Evolutionary conservation across 139 green algal genomes (phyloP), one percentile per base, ranked within the genome.

Genomic region (Auxenochlorella pyrenoidosa): DNA sequence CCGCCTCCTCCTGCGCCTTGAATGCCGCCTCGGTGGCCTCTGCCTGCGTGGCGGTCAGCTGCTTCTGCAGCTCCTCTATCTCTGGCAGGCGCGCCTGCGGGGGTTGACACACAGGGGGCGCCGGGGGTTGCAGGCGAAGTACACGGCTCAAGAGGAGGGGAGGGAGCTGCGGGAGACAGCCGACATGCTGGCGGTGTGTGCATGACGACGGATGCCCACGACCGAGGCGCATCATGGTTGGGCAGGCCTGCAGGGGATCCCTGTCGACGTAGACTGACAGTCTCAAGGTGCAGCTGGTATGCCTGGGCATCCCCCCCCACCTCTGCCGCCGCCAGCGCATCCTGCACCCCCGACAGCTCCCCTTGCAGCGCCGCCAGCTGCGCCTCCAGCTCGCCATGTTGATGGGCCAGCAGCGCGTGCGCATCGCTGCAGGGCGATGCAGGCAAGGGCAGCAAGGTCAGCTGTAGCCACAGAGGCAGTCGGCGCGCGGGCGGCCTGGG

Each of bases 21-120:
- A 90, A 89, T 26, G 70, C 71, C 0, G 89, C 83, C 68, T 89
- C 87, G 13, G 51, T 87, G 43, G 90, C 24, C 81, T 91, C 86
- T 40, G 87, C 78, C 76, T 93, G 83, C 51, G 90, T 88, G 68
- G 85, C 51, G 38, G 38, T 87, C 28, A 94, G 76, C 82, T 90
- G 63, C 75, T 90, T 86, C 75, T 88, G 66, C 51, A 94, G 90
- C 78, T 92, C 92, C 34, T 95, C 90, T 71, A 96, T 93, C 81
- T 94, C 91, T 30, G 94, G 90, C 87, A 95, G 87, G 21, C 90
- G 92, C 0, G 88, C 87, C 93, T 94, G 87, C 26, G 44, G 16
- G n/a, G 32, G 77, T 10, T 6, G 47, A 10, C 47, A 54, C 47
- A 54, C 47, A 54, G 10, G 47, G 47, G 10, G 47, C 8, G 47